Conservation (phyloP, 208 protist species). For the Trichomonas gallinae region DNA sequence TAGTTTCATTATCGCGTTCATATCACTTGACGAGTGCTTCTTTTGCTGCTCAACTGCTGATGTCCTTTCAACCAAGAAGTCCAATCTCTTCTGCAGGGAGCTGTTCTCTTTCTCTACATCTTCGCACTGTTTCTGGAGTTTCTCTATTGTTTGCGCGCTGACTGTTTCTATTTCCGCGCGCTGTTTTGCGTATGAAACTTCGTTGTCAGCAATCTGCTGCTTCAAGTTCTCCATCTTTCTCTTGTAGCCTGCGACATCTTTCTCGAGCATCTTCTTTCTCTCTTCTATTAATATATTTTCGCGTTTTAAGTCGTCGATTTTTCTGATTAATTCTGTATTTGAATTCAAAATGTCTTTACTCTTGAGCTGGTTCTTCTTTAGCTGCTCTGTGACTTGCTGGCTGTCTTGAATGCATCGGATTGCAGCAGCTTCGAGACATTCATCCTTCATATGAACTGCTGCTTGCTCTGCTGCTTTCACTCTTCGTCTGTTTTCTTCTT, state of each 20-base stretch:
- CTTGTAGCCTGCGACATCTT: neutral
- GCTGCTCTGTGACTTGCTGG: neutral
- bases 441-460: neutral
- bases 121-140: neutral
- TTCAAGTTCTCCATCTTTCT: neutral
- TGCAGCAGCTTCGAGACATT: neutral
- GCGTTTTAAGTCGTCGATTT: neutral
- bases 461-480: neutral
- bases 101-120: neutral
- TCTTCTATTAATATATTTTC: neutral
- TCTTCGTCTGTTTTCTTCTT: neutral
- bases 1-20: neutral
- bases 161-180: neutral
- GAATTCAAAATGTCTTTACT: neutral
- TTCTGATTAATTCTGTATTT: neutral
- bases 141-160: neutral
- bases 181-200: neutral
- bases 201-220: neutral
- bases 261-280: neutral
- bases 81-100: neutral
- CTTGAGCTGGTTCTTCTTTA: neutral
- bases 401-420: conserved; percentile 8
- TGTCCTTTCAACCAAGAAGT: neutral
- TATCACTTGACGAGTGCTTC: neutral
- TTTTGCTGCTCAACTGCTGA: neutral